Evolutionary conservation across 257 asterid genomes (phyloP), one percentile per base, ranked within the genome.

Genomic region (Cynanchum wilfordii): DNA sequence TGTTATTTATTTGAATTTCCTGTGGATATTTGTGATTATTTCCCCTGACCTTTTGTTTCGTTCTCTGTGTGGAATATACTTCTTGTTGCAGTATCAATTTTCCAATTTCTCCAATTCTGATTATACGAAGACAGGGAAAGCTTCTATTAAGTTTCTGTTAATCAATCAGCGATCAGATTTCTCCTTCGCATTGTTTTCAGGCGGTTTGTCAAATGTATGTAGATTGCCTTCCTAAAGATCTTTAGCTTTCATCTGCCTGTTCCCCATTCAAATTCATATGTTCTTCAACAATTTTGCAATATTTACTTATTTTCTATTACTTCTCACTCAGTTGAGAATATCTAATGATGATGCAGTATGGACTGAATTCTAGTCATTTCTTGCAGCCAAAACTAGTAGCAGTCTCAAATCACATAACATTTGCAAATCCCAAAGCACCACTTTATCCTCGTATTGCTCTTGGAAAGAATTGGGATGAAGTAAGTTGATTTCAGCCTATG

Each of bases 401-500:
- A 57, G 79, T 88, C 51, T 94, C 98, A n/a, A 89, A 87, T 77
- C 69, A 84, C 80, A 86, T 94, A 82, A 81, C 96, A 7, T 94
- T 94, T 84, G 77, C 68, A 75, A 91, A 94, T 79, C 97, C 96
- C 24, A 94, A 89, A 76, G 96, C 96, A 57, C 98, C 98, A 4
- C 82, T 91, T 66, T 94, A 83, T 84, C 98, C 98, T 58, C 96
- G 97, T 62, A 96, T 94, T 77, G 97, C 98, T 75, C 90, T 85
- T 81, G 98, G 98, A 71, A 94, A 91, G 78, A 83, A 89, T 71
- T 94, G 96, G 97, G 75, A 94, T 82, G 97, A 89, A 80, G 99
- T 91, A 87, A 84, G 95, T 85, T 65, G 54, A 22, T 65, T 40
- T 66, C 11, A 15, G 68, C 38, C 69, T 27, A 49, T 79, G 17